Conservation (phyloP, 2,329 filamentous ascomycete species). For the Claviceps spartinae region DNA sequence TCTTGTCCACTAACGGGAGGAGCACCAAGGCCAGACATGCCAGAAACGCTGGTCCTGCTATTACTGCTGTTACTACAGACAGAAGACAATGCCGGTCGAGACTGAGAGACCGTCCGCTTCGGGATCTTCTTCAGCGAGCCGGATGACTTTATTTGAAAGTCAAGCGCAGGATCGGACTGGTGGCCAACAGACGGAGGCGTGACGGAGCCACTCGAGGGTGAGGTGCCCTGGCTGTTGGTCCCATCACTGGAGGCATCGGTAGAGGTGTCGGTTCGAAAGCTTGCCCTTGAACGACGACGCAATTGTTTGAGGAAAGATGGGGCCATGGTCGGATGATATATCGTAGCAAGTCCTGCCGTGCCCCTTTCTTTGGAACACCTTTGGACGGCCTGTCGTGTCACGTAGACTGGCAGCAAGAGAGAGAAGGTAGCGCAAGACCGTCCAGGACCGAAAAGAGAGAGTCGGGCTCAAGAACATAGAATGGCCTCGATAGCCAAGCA, state of each 20-base stretch:
- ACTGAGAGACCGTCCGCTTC: conserved; percentile 10
- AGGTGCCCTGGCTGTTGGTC: conserved; percentile 41
- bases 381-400: not conserved
- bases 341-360: conserved; percentile 1
- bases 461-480: not conserved
- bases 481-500: not conserved
- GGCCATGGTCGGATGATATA: conserved; percentile 31
- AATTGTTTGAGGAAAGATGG: conserved; percentile 62
- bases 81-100: conserved; percentile 25
- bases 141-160: conserved; percentile 44
- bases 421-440: not conserved
- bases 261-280: conserved; percentile 52
- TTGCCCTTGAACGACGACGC: conserved; percentile 62
- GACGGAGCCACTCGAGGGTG: conserved; percentile 53
- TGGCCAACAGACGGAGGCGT: conserved; percentile 63
- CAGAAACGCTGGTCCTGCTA: conserved; percentile 51
- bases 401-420: not conserved
- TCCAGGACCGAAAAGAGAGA: not conserved
- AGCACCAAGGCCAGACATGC: conserved; percentile 47
- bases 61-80: conserved; percentile 31
- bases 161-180: conserved; percentile 49
- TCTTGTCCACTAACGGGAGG: conserved; percentile 40
- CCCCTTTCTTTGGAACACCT: not conserved
- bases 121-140: conserved; percentile 8
- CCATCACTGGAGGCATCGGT: conserved; percentile 50